Evolutionary conservation across 805 yeast genomes (phyloP).

Genomic region (Saccharomycopsis selenospora): DNA sequence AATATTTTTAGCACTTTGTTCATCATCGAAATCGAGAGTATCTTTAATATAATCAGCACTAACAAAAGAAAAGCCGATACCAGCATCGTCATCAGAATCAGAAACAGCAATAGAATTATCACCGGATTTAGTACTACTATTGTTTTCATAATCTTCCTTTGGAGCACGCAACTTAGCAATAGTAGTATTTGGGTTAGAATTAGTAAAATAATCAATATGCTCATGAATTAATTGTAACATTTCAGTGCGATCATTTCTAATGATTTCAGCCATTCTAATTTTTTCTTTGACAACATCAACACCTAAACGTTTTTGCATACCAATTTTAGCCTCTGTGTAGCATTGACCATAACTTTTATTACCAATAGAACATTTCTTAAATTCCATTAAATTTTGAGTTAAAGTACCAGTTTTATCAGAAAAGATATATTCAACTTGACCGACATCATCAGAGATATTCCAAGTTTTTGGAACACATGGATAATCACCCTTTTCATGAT

Average conservation of each 20-base stretch:
- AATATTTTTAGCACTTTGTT: slow-evolving; percentile 44
- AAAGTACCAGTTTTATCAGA: slow-evolving; percentile 82
- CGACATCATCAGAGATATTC: slow-evolving; percentile 78
- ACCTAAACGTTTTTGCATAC: slow-evolving; percentile 60
- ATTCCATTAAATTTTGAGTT: slow-evolving; percentile 80
- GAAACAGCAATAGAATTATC: too few relatives aligned
- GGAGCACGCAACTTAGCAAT: slow-evolving; percentile 35
- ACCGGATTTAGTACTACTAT: too few relatives aligned
- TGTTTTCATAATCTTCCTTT: too few relatives aligned
- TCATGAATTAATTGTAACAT: slow-evolving; percentile 37
- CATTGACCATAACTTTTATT: slow-evolving; percentile 67
- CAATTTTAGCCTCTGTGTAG: slow-evolving; percentile 72
- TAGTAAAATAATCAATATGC: slow-evolving; percentile 26
- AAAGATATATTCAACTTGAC: slow-evolving; percentile 75
- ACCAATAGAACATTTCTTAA: slow-evolving; percentile 64
- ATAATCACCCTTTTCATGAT: slow-evolving; percentile 58
- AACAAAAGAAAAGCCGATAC: slow-evolving; percentile 50
- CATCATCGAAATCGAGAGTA: slow-evolving; percentile 34
- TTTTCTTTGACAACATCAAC: slow-evolving; percentile 47
- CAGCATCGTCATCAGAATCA: slow-evolving; percentile 27
- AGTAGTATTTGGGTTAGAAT: slow-evolving; percentile 21
- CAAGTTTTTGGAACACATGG: slow-evolving; percentile 79
- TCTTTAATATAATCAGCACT: slow-evolving; percentile 55
- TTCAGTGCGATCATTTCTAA: slow-evolving; percentile 34
- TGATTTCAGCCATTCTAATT: slow-evolving; percentile 33